Evolutionary conservation across 2,329 filamentous ascomycete genomes (phyloP), one percentile per base, ranked within the genome.

Genomic region (Orbilia ellipsospora): DNA sequence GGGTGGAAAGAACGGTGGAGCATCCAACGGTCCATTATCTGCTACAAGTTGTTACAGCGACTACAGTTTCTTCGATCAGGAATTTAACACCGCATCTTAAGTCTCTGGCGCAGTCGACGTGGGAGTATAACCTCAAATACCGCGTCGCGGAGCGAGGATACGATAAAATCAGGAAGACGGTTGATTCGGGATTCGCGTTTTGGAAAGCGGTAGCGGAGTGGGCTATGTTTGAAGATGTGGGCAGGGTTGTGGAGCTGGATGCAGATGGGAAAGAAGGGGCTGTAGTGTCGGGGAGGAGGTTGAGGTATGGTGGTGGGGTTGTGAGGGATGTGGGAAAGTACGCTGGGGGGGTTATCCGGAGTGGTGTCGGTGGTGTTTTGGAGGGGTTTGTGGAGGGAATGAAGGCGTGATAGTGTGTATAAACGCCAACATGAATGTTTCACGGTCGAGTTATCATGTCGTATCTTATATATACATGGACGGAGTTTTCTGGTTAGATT

Each of bases 201-300:
- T 75, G 72, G 72, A 75, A 69, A 16, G 64, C 64, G 40, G 72
- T 75, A 15, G 72, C 72, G 13, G 57, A 65, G 55, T 75, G 72
- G 72, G 72, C 67, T 28, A 69, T 75, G 64, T 64, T 75, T 63
- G 72, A 75, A 16, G 65, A 61, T 55, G 20, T 20, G 10, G 64
- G 36, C 42, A 13, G 28, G 4, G n/a, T 12, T 36, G 31, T 23
- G 20, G 28, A 63, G 7, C 10, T 36, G 31, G 31, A 36, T 36
- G 15, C 28, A 4, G 51, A 57, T 13, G 57, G 42, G 20, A 42
- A 54, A 16, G 40, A 55, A 8, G 59, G 40, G 7, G 72, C 51
- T 20, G 45, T 75, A 8, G 36, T 45, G 6, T 40, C 45, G 13
- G 57, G 56, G 51, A 68, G 54, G 36, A 52, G 36, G 54, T 26